phyloP scores from a whole-genome alignment of 768 basidiomycete species.

The Kwoniella shandongensis region DNA sequence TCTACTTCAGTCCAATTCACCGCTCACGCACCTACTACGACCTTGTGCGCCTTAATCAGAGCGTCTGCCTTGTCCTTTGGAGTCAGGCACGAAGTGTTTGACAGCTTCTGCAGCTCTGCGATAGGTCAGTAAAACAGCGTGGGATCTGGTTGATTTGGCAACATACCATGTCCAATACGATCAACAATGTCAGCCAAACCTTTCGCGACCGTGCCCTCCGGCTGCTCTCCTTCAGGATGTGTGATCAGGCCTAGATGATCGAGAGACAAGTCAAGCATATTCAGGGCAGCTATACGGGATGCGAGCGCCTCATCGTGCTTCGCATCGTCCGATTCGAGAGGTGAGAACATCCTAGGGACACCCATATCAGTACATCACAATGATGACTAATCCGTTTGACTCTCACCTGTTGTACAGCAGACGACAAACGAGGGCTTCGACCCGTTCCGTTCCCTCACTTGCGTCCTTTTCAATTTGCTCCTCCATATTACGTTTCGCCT shows the following conservation, averaged over 20 bases:
- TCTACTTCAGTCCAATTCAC: background rate
- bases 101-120: slow-evolving; percentile 61
- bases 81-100: slow-evolving; percentile 57
- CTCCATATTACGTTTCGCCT: slow-evolving; percentile 42
- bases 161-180: slow-evolving; percentile 74
- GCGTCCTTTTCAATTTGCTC: slow-evolving; percentile 55
- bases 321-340: slow-evolving; percentile 70
- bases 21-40: slow-evolving; percentile 69
- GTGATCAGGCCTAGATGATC: slow-evolving; percentile 87
- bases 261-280: slow-evolving; percentile 81
- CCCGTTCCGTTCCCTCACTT: slow-evolving; percentile 65
- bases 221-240: slow-evolving; percentile 56
- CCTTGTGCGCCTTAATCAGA: slow-evolving; percentile 78
- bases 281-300: slow-evolving; percentile 83
- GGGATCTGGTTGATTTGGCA: background rate
- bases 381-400: too few relatives aligned
- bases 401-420: slow-evolving; percentile 81
- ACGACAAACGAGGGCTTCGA: slow-evolving; percentile 70
- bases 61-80: slow-evolving; percentile 78
- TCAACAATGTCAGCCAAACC: slow-evolving; percentile 65
- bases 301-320: slow-evolving; percentile 88
- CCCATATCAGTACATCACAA: too few relatives aligned
- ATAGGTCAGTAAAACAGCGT: background rate
- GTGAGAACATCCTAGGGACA: slow-evolving; percentile 83
- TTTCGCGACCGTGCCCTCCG: slow-evolving; percentile 33